phyloP scores from a whole-genome alignment of 306 rosid species.

The Castanospermum australe region DNA sequence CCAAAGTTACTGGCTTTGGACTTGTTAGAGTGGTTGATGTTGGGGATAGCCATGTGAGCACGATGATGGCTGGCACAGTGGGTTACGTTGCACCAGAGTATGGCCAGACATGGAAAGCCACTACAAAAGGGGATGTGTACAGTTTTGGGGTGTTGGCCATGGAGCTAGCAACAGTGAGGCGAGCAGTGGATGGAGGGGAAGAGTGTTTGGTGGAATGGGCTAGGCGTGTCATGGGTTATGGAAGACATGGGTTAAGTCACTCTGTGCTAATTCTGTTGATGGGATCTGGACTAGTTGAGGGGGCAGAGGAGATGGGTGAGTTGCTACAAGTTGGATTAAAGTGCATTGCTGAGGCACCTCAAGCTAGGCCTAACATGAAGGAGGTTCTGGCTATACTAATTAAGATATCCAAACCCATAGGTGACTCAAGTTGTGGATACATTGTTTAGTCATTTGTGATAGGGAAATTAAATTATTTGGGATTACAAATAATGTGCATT shows the following conservation, averaged over 20 bases:
- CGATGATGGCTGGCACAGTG: conserved; percentile 85
- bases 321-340: conserved; percentile 70
- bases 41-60: conserved; percentile 88
- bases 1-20: conserved; percentile 82
- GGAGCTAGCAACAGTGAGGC: conserved; percentile 86
- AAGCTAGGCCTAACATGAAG: conserved; percentile 89
- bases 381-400: conserved; percentile 76
- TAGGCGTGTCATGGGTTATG: conserved; percentile 51
- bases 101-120: conserved; percentile 92
- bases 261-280: conserved; percentile 44
- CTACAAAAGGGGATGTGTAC: conserved; percentile 87
- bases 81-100: conserved; percentile 95
- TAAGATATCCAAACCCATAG: conserved; percentile 34
- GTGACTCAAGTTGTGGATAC: conserved; percentile 34
- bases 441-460: conserved; percentile 25
- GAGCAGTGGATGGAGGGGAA: conserved; percentile 89
- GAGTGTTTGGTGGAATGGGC: conserved; percentile 91
- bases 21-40: conserved; percentile 72
- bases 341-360: conserved; percentile 76
- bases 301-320: conserved; percentile 75
- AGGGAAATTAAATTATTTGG: background rate
- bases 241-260: conserved; percentile 37
- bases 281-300: conserved; percentile 60
- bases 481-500: conserved; percentile 13
- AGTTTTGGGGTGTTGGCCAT: conserved; percentile 80